A percentile compares a stretch with the other conserved stretches of the same genome.
Conservation (phyloP, 805 yeast genomes). For the Monosporozyma unispora region DNA sequence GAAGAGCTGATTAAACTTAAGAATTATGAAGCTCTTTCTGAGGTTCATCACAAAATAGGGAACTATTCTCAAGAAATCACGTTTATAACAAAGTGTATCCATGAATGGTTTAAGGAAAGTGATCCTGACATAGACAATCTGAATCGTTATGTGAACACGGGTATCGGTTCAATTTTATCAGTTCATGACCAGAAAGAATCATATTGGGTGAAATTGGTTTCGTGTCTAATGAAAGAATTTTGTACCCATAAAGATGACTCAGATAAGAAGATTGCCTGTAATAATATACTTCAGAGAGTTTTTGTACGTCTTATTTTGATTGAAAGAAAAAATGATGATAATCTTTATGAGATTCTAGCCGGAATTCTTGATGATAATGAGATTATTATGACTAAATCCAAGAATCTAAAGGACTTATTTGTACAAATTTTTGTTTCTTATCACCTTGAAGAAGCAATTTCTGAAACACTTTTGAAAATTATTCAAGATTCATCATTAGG, state of each 20-base stretch:
- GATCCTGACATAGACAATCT: neutral
- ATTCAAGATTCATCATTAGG: constrained; percentile 48
- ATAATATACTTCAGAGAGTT: constrained; percentile 12
- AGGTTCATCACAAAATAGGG: constrained; percentile 12
- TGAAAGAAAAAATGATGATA: constrained; percentile 12
- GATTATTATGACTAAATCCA: constrained; percentile 40
- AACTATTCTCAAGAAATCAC: constrained; percentile 14
- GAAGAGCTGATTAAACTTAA: constrained; percentile 6
- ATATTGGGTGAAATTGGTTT: constrained; percentile 21
- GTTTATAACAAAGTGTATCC: constrained; percentile 12
- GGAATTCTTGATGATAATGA: constrained; percentile 44
- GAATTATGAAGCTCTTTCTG: constrained; percentile 15
- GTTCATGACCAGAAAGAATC: constrained; percentile 1
- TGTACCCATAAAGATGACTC: constrained; percentile 10
- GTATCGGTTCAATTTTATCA: neutral
- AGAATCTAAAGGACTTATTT: constrained; percentile 51
- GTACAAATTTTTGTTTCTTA: constrained; percentile 57
- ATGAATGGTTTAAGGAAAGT: constrained; percentile 9
- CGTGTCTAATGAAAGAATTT: constrained; percentile 14
- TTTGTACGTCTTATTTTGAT: constrained; percentile 17
- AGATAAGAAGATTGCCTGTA: constrained; percentile 8
- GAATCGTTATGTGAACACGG: neutral
- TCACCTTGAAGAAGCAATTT: constrained; percentile 51
- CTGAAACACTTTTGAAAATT: constrained; percentile 42
- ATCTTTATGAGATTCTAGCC: constrained; percentile 44